Percentiles rank a stretch among this genome's conserved stretches.
Conservation (phyloP, 257 asterid species). For the Solanum appendiculatum region DNA sequence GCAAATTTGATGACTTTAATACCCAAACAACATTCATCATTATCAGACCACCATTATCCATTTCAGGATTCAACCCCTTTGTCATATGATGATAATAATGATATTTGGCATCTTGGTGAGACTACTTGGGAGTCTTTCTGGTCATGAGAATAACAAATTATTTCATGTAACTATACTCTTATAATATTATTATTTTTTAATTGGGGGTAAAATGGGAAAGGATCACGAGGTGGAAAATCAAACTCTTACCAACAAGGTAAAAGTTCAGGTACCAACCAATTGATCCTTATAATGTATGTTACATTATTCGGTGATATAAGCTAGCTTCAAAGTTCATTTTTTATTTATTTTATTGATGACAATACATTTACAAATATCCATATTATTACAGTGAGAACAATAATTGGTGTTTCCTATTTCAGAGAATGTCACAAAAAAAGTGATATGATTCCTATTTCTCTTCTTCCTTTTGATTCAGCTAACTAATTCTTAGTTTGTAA, state of each 20-base stretch:
- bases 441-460: neutral
- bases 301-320: too few relatives aligned
- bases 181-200: neutral
- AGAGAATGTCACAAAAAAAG: neutral
- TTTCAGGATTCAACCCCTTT: neutral
- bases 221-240: neutral
- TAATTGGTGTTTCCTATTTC: neutral
- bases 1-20: neutral
- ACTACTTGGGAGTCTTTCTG: neutral
- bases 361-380: neutral
- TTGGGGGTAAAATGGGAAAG: neutral
- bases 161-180: neutral
- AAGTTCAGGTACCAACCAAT: neutral
- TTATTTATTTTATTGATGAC: neutral
- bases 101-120: neutral
- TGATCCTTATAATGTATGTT: neutral
- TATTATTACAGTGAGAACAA: neutral
- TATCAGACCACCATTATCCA: neutral
- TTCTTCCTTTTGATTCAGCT: neutral
- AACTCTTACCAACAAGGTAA: neutral
- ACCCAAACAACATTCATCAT: neutral
- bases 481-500: neutral
- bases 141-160: neutral
- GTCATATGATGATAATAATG: neutral
- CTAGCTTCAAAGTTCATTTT: neutral